These are phyloP conservation scores for Debaryomyces castellii DNA, from an alignment of 805 yeast species.

Conservation along the genomic window DNA sequence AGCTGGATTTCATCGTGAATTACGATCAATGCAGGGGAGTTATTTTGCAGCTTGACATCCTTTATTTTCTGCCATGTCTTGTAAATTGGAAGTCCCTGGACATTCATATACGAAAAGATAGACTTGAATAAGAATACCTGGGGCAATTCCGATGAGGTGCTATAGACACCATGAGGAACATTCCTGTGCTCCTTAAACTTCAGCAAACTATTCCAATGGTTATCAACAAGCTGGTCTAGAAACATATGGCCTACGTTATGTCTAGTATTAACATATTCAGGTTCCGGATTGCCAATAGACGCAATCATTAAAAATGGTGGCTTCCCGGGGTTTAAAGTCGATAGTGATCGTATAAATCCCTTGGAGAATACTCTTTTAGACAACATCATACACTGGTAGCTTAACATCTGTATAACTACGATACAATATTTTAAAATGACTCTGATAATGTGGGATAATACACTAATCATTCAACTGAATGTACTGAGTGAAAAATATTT, in stretches of 20 bases:
- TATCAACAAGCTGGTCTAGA: conserved; percentile 30
- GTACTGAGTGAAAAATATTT: not conserved
- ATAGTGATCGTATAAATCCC: conserved; percentile 5
- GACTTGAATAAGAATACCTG: conserved; percentile 47
- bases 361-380: not conserved
- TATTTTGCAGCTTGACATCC: conserved; percentile 14
- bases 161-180: conserved; percentile 21
- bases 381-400: conserved; percentile 7
- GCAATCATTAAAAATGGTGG: conserved; percentile 31
- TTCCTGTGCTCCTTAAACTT: conserved; percentile 17
- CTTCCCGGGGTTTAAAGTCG: conserved; percentile 8
- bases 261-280: conserved; percentile 57
- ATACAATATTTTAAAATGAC: not conserved
- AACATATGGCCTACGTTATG: conserved; percentile 77
- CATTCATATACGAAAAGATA: conserved; percentile 65
- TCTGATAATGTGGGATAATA: not conserved
- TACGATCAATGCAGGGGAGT: conserved; percentile 48
- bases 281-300: conserved; percentile 79
- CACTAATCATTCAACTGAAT: not conserved
- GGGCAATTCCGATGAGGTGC: conserved; percentile 15
- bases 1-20: conserved; percentile 79
- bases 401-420: conserved; percentile 5
- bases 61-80: conserved; percentile 46
- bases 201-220: conserved; percentile 21
- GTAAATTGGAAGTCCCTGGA: conserved; percentile 58